Conservation (phyloP, 129 eudicot genomes). For the Flaveria sonorensis region DNA sequence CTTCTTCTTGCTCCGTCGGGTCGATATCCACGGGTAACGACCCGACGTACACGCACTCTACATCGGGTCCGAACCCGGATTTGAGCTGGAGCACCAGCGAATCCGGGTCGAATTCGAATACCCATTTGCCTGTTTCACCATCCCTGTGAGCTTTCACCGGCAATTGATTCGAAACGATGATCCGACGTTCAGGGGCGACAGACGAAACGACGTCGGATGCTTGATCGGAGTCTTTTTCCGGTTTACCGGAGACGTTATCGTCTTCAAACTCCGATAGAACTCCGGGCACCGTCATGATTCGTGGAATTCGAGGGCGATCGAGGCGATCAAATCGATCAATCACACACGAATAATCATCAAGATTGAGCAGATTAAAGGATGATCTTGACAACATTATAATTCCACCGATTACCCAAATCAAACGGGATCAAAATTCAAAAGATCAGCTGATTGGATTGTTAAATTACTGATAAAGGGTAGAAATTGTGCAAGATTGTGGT, state of each 20-base stretch:
- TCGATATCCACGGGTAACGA: conserved; percentile 62
- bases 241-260: neutral
- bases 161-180: conserved; percentile 73
- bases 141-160: conserved; percentile 53
- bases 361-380: conserved; percentile 67
- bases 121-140: conserved; percentile 50
- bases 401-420: neutral
- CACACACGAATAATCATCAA: conserved; percentile 56
- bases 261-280: conserved; percentile 51
- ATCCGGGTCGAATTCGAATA: conserved; percentile 72
- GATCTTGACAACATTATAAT: conserved; percentile 78
- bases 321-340: conserved; percentile 39
- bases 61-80: conserved; percentile 65
- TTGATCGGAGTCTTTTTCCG: conserved; percentile 18
- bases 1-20: conserved; percentile 71
- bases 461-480: too few species aligned
- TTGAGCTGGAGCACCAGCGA: conserved; percentile 69
- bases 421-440: neutral
- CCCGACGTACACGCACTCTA: conserved; percentile 70
- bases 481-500: too few species aligned
- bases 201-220: conserved; percentile 42
- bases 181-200: conserved; percentile 38
- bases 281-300: conserved; percentile 64
- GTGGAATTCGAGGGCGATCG: conserved; percentile 62
- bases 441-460: too few species aligned